Percentiles rank a stretch among this genome's conserved stretches.
phyloP scores from a whole-genome alignment of 2,329 filamentous ascomycete species.

The Diaporthe batatas region DNA sequence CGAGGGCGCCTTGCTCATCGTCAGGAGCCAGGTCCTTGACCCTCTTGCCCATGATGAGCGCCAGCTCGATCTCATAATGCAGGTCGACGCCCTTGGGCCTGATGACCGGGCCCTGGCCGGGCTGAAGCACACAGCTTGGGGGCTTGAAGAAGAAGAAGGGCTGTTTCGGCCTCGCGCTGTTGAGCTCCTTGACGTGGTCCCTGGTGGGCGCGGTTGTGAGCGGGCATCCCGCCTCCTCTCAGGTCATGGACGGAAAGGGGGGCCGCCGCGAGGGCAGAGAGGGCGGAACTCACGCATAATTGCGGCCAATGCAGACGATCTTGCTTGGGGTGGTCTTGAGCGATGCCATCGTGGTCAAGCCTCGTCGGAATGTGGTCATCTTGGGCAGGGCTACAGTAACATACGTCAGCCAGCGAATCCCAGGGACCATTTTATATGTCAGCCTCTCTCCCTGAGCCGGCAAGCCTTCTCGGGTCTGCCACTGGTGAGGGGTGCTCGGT shows the following conservation, averaged over 20 bases:
- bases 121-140: conserved; percentile 84
- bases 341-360: conserved; percentile 52
- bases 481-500: conserved; percentile 28
- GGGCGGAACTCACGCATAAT: conserved; percentile 82
- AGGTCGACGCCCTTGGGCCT: conserved; percentile 85
- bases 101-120: conserved; percentile 82
- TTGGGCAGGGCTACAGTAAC: conserved; percentile 20
- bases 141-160: conserved; percentile 99
- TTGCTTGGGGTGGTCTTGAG: conserved; percentile 69
- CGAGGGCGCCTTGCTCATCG: conserved; percentile 82
- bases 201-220: conserved; percentile 57
- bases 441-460: conserved; percentile 9
- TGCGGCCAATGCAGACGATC: conserved; percentile 88
- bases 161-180: conserved; percentile 88
- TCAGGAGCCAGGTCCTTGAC: conserved; percentile 80
- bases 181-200: conserved; percentile 94
- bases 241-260: not conserved
- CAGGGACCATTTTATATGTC: conserved; percentile 10
- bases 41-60: conserved; percentile 86
- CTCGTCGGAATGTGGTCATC: conserved; percentile 47
- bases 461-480: conserved; percentile 24
- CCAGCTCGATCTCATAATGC: conserved; percentile 96
- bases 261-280: conserved; percentile 16
- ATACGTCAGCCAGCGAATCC: conserved; percentile 2
- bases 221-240: conserved; percentile 2